Evolutionary conservation across 179 eudicot species (phyloP), one percentile per base, ranked within the genome.

Genomic region (Actinidia arguta): DNA sequence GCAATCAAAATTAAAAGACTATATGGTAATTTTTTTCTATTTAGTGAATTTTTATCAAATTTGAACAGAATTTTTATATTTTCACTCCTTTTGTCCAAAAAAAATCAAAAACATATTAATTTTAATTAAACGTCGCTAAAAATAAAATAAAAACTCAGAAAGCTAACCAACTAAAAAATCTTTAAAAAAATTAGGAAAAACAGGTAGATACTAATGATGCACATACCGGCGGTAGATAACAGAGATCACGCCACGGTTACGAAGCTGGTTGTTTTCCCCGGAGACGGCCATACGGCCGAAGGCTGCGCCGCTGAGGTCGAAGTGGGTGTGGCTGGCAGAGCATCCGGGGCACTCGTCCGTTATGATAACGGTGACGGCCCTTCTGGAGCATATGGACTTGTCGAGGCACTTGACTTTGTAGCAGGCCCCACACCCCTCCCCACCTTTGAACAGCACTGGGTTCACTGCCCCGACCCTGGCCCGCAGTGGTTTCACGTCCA

Each of bases 391-490:
- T 20, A 97, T 91, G 22, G 87, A 85, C 10, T 61, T 81, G 89
- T 95, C 99, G 20, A 95, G 55, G 82, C 99, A 97, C 92, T 81
- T 92, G 51, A 97, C 97, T 58, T 95, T 95, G 81, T 91, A 97
- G 71, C 99, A 97, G 11, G 99, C 98, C 69, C 99, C 99, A 82
- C 99, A 97, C 5, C 99, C 99, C 85, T 97, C 99, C 16, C 99
- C 99, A 0, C 84, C 90, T 86, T 89, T 92, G 85, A 95, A 97
- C 80, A 97, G 85, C 5, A 92, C 81, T 75, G 98, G 95, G 64
- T 90, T 93, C 86, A 90, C 97, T 8, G 99, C 98, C 68, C 98
- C 97, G 0, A 97, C 98, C 73, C 98, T 84, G 0, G 98, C 98
- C 86, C 89, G 80, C 24, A 92, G 88, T 20, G 99, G 99, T 89